These are phyloP conservation scores for Magnusiomyces suaveolens DNA, from an alignment of 1,139 yeast genomes.

Conservation along the genomic window DNA sequence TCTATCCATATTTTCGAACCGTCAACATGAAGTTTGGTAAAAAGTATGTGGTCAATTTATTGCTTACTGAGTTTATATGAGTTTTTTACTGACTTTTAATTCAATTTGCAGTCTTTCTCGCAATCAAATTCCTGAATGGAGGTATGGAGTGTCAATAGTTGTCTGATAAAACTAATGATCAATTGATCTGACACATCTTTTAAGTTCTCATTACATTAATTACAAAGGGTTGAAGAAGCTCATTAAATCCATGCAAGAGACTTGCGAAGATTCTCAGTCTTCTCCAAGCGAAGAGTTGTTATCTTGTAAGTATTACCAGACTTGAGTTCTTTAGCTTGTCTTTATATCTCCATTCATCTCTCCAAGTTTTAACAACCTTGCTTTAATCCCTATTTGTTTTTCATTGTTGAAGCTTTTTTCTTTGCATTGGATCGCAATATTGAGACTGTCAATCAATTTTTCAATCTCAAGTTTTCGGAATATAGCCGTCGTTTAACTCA, in stretches of 20 bases:
- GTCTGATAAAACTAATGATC: slow-evolving; percentile 17
- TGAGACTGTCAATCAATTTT: slow-evolving; percentile 73
- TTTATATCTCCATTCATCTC: not conserved
- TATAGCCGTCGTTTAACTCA: slow-evolving; percentile 56
- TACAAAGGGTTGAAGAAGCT: slow-evolving; percentile 77
- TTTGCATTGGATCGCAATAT: slow-evolving; percentile 71
- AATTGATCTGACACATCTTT: not conserved
- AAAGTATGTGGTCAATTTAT: slow-evolving; percentile 36
- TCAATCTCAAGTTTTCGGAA: slow-evolving; percentile 61
- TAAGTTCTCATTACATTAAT: slow-evolving; percentile 57
- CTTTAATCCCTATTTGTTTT: too few relatives aligned
- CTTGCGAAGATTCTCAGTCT: slow-evolving; percentile 9
- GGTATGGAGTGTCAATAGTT: slow-evolving; percentile 22
- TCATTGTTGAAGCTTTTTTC: slow-evolving; percentile 49
- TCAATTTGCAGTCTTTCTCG: slow-evolving; percentile 40
- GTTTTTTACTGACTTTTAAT: slow-evolving; percentile 7
- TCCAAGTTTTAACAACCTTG: too few relatives aligned
- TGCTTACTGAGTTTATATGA: not conserved
- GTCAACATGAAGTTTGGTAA: slow-evolving; percentile 72
- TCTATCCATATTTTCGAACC: not conserved
- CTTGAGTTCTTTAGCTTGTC: not conserved
- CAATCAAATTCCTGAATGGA: slow-evolving; percentile 94
- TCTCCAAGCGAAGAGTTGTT: slow-evolving; percentile 20
- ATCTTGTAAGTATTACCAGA: slow-evolving; percentile 25
- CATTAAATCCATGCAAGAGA: slow-evolving; percentile 45